Conservation (phyloP, 2,329 filamentous ascomycete species). For the Trichophyton schoenleinii region DNA sequence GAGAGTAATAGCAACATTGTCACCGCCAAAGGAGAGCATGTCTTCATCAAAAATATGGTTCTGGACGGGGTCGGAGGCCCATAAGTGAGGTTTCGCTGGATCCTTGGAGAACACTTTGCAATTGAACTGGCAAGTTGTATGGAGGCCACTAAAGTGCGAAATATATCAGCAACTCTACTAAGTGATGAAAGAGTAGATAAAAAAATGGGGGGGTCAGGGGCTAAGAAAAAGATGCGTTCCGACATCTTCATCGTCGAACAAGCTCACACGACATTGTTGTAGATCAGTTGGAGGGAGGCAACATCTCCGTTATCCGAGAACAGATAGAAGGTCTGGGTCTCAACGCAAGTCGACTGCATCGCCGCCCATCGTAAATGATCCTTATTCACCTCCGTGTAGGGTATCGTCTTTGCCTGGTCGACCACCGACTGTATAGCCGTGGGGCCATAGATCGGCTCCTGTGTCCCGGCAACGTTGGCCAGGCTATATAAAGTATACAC, state of each 20-base stretch:
- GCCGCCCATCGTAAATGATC: conserved; percentile 72
- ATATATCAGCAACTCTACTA: background rate
- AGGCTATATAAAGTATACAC: conserved; percentile 36
- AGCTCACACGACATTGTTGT: conserved; percentile 87
- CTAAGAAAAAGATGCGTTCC: background rate
- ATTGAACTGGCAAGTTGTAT: conserved; percentile 87
- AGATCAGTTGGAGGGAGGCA: conserved; percentile 80
- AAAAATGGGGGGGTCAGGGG: background rate
- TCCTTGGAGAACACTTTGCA: conserved; percentile 77
- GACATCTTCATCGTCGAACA: conserved; percentile 6
- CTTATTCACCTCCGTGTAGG: conserved; percentile 66
- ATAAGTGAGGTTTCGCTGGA: conserved; percentile 59
- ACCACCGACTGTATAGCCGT: conserved; percentile 76
- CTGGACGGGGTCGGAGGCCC: conserved; percentile 67
- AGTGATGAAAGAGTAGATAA: background rate
- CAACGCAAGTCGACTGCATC: conserved; percentile 75
- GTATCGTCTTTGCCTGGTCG: conserved; percentile 61
- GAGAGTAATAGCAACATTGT: conserved; percentile 72
- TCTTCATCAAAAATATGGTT: conserved; percentile 77
- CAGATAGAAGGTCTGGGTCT: conserved; percentile 92
- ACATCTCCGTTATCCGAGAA: conserved; percentile 64
- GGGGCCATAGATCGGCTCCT: conserved; percentile 91
- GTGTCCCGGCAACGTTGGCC: conserved; percentile 77
- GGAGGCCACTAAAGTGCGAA: conserved; percentile 55
- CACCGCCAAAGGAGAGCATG: conserved; percentile 71